Conservation (phyloP, 192 early-diverging fungal genomes). For the Dissophora globulifera region DNA sequence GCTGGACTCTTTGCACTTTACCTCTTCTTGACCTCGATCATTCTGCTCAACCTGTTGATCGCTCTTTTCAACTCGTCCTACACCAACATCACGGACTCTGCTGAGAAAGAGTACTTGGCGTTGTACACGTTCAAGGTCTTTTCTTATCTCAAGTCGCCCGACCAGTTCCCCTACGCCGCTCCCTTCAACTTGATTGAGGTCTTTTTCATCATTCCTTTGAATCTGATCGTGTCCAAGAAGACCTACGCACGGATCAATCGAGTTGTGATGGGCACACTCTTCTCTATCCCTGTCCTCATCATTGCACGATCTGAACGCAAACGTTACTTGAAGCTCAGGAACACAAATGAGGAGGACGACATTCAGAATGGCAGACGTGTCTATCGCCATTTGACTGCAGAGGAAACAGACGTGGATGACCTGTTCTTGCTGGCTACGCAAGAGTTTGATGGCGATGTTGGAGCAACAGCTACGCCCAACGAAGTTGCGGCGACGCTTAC, state of each 20-base stretch:
- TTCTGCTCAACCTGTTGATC: slow-evolving; percentile 54
- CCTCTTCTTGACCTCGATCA: slow-evolving; percentile 51
- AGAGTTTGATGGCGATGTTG: slow-evolving; percentile 1
- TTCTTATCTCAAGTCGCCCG: slow-evolving; percentile 50
- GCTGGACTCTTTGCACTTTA: slow-evolving; percentile 46
- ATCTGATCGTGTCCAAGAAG: slow-evolving; percentile 16
- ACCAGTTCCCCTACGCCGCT: slow-evolving; percentile 53
- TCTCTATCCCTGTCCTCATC: slow-evolving; percentile 22
- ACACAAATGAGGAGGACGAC: slow-evolving; percentile 20
- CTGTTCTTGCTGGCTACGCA: slow-evolving; percentile 29
- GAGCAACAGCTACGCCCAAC: background rate
- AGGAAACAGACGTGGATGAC: slow-evolving; percentile 32
- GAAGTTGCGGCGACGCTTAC: slow-evolving; percentile 10
- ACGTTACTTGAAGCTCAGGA: slow-evolving; percentile 29
- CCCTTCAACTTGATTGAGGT: slow-evolving; percentile 56
- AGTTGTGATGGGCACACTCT: slow-evolving; percentile 25
- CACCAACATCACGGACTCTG: slow-evolving; percentile 51
- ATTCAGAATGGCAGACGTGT: slow-evolving; percentile 32
- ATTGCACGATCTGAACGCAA: slow-evolving; percentile 32
- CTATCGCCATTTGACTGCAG: slow-evolving; percentile 34
- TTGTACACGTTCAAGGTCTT: slow-evolving; percentile 56
- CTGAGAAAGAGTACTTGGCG: slow-evolving; percentile 52
- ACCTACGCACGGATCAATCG: slow-evolving; percentile 24
- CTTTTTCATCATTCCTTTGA: slow-evolving; percentile 49
- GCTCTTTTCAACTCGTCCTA: slow-evolving; percentile 59